Conservation (phyloP, 306 rosid genomes). For the Phaseolus lunatus region DNA sequence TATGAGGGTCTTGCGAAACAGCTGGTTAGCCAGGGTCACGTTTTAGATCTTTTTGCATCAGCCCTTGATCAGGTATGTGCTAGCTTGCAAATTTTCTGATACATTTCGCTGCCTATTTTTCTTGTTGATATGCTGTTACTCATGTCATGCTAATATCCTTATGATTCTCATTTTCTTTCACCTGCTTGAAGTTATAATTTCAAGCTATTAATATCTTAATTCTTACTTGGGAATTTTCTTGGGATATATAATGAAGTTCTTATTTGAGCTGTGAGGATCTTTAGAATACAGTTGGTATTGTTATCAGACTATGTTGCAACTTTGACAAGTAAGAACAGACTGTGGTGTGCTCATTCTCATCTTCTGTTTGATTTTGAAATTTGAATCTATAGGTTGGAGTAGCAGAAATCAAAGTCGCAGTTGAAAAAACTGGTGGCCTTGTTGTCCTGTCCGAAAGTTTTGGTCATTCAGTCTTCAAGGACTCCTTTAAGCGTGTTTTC, state of each 20-base stretch:
- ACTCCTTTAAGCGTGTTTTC: constrained; percentile 88
- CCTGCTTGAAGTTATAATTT: constrained; percentile 1
- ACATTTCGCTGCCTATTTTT: constrained; percentile 18
- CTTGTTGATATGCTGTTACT: background rate
- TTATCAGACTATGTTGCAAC: constrained; percentile 17
- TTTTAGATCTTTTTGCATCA: constrained; percentile 87
- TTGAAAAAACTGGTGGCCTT: constrained; percentile 91
- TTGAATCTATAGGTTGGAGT: constrained; percentile 79
- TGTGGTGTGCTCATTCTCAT: background rate
- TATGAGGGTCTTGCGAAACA: constrained; percentile 80
- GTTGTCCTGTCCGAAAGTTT: constrained; percentile 89
- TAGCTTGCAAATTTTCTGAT: constrained; percentile 31
- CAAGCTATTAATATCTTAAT: background rate
- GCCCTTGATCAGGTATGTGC: constrained; percentile 90
- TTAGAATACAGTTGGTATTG: constrained; percentile 18
- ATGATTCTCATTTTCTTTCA: background rate
- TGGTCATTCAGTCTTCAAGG: constrained; percentile 92
- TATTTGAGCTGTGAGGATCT: constrained; percentile 13
- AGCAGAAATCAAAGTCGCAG: constrained; percentile 91
- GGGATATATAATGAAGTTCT: background rate
- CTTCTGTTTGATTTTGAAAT: constrained; percentile 42
- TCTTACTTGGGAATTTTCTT: background rate
- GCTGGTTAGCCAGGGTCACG: constrained; percentile 91
- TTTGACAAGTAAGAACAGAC: constrained; percentile 14
- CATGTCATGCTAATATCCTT: background rate